These are phyloP conservation scores for Aspergillus cejpii DNA, from an alignment of 2,329 filamentous ascomycete genomes.

Conservation along the genomic window DNA sequence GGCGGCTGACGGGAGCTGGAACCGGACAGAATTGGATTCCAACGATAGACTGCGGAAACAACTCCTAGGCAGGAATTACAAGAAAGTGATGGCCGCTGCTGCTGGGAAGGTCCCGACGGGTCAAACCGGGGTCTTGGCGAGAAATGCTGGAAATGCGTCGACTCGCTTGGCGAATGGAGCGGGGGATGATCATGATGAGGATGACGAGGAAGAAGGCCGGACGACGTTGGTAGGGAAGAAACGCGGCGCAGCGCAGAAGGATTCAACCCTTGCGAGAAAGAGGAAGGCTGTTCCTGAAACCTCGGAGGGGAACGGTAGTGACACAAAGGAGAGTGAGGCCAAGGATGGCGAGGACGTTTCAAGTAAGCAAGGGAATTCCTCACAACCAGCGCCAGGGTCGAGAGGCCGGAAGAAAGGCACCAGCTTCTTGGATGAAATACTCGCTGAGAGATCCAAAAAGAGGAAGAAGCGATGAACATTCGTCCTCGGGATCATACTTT, in stretches of 20 bases:
- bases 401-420: conserved; percentile 37
- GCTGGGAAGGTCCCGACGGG: conserved; percentile 24
- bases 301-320: not conserved
- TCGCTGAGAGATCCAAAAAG: conserved; percentile 45
- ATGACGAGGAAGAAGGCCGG: conserved; percentile 41
- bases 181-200: conserved; percentile 24
- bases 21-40: conserved; percentile 36
- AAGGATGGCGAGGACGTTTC: conserved; percentile 6
- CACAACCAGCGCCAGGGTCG: conserved; percentile 11
- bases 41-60: conserved; percentile 44
- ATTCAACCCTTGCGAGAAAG: conserved; percentile 8
- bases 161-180: not conserved
- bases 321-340: conserved; percentile 1
- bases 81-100: conserved; percentile 35
- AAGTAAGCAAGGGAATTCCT: conserved; percentile 5
- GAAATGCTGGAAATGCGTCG: not conserved
- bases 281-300: conserved; percentile 5
- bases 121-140: conserved; percentile 8
- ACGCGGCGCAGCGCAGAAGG: conserved; percentile 1
- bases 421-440: conserved; percentile 52
- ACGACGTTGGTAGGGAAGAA: conserved; percentile 35
- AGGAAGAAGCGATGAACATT: conserved; percentile 41
- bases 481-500: not conserved
- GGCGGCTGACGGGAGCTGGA: conserved; percentile 37
- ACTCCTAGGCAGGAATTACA: conserved; percentile 40